Evolutionary conservation across 2,329 filamentous ascomycete genomes (phyloP), one percentile per base, ranked within the genome.

Genomic region (Sporothrix dimorphospora): DNA sequence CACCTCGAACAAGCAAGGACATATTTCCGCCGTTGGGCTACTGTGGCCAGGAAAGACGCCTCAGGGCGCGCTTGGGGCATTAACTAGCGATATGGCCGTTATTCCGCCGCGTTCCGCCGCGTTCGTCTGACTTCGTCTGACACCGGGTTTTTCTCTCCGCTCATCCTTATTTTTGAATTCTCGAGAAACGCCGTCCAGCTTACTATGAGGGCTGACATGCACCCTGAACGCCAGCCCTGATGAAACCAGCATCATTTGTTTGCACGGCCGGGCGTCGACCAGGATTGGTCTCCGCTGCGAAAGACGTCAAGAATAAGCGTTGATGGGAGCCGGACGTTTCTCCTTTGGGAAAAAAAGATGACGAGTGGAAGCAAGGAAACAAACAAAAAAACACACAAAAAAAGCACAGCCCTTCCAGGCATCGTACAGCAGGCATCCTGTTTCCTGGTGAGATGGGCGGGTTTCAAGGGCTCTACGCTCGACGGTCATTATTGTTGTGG

Each of bases 81-180:
- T n/a, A n/a, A n/a, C n/a, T n/a, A n/a, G n/a, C n/a, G n/a, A n/a
- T n/a, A n/a, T n/a, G n/a, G n/a, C n/a, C n/a, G n/a, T n/a, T n/a
- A n/a, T n/a, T n/a, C n/a, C n/a, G n/a, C n/a, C n/a, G n/a, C n/a
- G n/a, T n/a, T n/a, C n/a, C n/a, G n/a, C n/a, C n/a, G n/a, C n/a
- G n/a, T n/a, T n/a, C n/a, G n/a, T 57, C 53, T 57, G 53, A 57
- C 27, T 30, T 30, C 24, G 53, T 57, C 53, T 57, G 53, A 57
- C 53, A 30, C n/a, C 47, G 19, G 47, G 1, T 7, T 21, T 4
- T 21, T 51, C 19, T 12, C 47, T 19, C 11, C 49, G 30, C 30
- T 34, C 49, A 51, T 34, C 30, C 30, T 34, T 3, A 51, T 51
- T 21, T 21, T 51, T 51, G n/a, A 16, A 51, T 5, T 51, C 21